Evolutionary conservation across 495 filamentous ascomycete genomes (phyloP).

Genomic region (Talaromyces borbonicus): DNA sequence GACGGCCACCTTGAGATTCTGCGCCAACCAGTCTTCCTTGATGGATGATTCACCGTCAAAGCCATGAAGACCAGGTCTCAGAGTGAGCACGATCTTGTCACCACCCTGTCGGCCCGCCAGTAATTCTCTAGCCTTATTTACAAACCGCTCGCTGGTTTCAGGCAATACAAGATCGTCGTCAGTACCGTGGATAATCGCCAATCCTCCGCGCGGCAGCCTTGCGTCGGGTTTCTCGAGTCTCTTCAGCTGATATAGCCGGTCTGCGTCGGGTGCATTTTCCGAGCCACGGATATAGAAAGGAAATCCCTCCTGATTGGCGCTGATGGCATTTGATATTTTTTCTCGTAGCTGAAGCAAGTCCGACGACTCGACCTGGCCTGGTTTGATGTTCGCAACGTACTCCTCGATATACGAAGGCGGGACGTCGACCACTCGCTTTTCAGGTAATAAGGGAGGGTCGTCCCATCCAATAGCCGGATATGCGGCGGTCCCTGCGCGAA

Average conservation of each 20-base stretch:
- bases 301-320: constrained; percentile 10
- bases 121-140: constrained; percentile 13
- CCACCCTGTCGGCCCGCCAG: constrained; percentile 9
- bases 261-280: constrained; percentile 7
- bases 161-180: constrained; percentile 17
- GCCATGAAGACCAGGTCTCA: constrained; percentile 20
- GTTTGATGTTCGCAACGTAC: constrained; percentile 2
- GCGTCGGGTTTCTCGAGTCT: constrained; percentile 11
- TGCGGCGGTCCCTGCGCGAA: constrained; percentile 13
- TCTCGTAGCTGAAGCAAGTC: background rate
- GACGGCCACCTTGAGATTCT: constrained; percentile 12
- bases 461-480: constrained; percentile 16
- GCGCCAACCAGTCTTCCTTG: constrained; percentile 15
- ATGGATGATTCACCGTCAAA: constrained; percentile 15
- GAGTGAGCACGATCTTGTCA: constrained; percentile 15
- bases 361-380: constrained; percentile 12
- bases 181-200: constrained; percentile 17
- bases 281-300: constrained; percentile 14
- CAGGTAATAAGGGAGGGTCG: constrained; percentile 3
- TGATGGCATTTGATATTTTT: constrained; percentile 13
- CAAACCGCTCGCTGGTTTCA: constrained; percentile 16
- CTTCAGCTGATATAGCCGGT: constrained; percentile 12
- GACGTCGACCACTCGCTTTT: constrained; percentile 7
- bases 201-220: constrained; percentile 16
- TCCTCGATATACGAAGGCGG: constrained; percentile 13